Conservation (phyloP, 371 early-diverging fungal species). For the Mortierella sp. region DNA sequence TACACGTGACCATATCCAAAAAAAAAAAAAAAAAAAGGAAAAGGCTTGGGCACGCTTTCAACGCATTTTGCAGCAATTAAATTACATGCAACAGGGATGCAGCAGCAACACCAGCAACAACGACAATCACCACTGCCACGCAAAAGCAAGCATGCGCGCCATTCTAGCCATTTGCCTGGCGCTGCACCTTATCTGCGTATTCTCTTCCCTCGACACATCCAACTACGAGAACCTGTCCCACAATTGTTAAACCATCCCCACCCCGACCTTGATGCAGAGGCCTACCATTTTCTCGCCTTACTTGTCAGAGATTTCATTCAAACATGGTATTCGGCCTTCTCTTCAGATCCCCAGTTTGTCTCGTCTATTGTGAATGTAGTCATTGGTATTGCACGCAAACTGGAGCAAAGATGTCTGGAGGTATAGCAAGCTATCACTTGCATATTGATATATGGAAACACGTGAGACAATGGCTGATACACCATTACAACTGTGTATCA, state of each 20-base stretch:
- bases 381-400: constrained; percentile 59
- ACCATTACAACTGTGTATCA: neutral
- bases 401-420: constrained; percentile 62
- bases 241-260: constrained; percentile 43
- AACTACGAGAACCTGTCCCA: constrained; percentile 48
- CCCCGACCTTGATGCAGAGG: constrained; percentile 66
- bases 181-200: constrained; percentile 47
- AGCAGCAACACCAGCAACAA: constrained; percentile 12
- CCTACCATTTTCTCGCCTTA: constrained; percentile 69
- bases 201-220: constrained; percentile 52
- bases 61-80: too few relatives aligned
- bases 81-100: neutral
- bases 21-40: too few relatives aligned
- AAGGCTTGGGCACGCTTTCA: too few relatives aligned
- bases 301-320: constrained; percentile 71
- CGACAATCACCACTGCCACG: constrained; percentile 18
- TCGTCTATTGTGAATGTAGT: constrained; percentile 60
- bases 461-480: neutral
- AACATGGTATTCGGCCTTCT: constrained; percentile 68
- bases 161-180: constrained; percentile 20
- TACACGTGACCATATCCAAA: neutral
- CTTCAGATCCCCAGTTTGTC: constrained; percentile 68
- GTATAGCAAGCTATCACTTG: constrained; percentile 27
- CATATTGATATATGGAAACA: neutral
- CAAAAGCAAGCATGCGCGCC: constrained; percentile 19